These are phyloP conservation scores for Naganishia vaughanmartiniae DNA, from an alignment of 768 basidiomycete species.

Conservation along the genomic window DNA sequence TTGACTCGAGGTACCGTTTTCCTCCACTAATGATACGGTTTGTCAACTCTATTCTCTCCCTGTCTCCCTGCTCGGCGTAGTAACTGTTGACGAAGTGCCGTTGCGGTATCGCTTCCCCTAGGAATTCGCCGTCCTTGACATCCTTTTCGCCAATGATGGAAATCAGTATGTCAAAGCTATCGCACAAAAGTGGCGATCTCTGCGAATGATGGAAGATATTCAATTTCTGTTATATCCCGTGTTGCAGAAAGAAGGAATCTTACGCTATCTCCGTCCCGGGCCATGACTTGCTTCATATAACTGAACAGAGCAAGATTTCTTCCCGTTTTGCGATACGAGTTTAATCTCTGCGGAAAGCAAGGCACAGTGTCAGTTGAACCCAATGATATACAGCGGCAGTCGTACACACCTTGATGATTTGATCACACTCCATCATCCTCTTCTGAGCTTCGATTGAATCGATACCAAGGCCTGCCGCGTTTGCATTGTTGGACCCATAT, in stretches of 20 bases:
- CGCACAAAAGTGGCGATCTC: constrained; percentile 49
- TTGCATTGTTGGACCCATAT: constrained; percentile 17
- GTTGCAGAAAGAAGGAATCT: constrained; percentile 5
- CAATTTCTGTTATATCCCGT: neutral
- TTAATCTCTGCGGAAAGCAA: constrained; percentile 37
- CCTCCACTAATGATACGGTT: constrained; percentile 75
- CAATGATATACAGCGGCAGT: neutral
- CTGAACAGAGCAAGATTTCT: constrained; percentile 44
- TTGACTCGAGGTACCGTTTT: constrained; percentile 73
- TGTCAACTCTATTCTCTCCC: constrained; percentile 65
- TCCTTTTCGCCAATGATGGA: constrained; percentile 51
- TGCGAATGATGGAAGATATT: constrained; percentile 28
- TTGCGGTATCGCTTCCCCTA: constrained; percentile 52
- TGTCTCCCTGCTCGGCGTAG: constrained; percentile 61
- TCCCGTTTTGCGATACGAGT: constrained; percentile 38
- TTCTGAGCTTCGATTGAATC: constrained; percentile 59
- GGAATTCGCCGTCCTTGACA: constrained; percentile 41
- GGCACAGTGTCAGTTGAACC: neutral
- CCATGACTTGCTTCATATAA: constrained; percentile 41
- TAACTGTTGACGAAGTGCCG: constrained; percentile 80
- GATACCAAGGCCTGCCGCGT: constrained; percentile 27
- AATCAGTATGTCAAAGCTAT: constrained; percentile 51
- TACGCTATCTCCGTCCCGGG: constrained; percentile 38
- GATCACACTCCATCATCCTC: constrained; percentile 95
- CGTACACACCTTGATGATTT: constrained; percentile 63